Evolutionary conservation across 441 rosid genomes (phyloP).

Genomic region (Hura crepitans): DNA sequence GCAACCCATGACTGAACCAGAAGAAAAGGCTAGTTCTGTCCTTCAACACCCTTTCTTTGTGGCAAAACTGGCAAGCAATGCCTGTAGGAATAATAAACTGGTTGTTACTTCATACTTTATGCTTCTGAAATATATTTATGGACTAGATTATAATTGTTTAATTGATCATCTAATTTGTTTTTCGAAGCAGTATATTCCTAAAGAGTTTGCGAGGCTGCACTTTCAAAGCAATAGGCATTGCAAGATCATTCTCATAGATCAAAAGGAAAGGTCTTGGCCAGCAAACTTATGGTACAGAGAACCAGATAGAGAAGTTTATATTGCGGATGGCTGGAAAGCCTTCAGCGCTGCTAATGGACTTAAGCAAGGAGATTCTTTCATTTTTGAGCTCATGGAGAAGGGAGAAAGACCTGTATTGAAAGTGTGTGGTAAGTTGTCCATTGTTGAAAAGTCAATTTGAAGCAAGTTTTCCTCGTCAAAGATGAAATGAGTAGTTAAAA

Average conservation of each 20-base stretch:
- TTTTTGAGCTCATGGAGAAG: conserved; percentile 8
- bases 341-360: conserved; percentile 9
- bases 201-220: conserved; percentile 3
- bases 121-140: background rate
- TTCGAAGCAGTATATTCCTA: conserved; percentile 19
- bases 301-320: background rate
- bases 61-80: background rate
- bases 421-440: too few relatives aligned
- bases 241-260: conserved; percentile 11
- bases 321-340: conserved; percentile 2
- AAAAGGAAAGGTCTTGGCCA: conserved; percentile 14
- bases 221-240: background rate
- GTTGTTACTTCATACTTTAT: conserved; percentile 5
- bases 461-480: conserved; percentile 12
- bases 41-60: background rate
- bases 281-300: background rate
- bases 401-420: conserved; percentile 4
- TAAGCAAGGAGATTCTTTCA: conserved; percentile 14
- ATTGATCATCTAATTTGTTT: background rate
- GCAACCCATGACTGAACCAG: background rate
- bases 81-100: background rate
- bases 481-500: too few relatives aligned
- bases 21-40: background rate
- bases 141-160: too few relatives aligned
- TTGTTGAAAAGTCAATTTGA: too few relatives aligned